phyloP scores from a whole-genome alignment of 495 filamentous ascomycete genomes.

The Hypoxylon fuscum region DNA sequence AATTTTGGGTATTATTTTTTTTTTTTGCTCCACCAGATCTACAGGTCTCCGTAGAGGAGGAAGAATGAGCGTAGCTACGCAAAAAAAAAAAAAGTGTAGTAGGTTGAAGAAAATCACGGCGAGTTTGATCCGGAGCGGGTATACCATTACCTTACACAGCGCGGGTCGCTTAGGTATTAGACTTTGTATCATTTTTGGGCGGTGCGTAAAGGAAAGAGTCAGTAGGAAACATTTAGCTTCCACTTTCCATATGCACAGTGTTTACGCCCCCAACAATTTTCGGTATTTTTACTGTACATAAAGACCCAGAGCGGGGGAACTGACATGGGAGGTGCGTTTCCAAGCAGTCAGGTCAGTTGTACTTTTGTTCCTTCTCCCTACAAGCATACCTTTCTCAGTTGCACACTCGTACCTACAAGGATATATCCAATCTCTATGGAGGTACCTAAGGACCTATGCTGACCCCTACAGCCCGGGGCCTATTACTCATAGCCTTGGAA shows the following conservation, averaged over 20 bases:
- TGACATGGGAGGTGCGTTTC: conserved; percentile 2
- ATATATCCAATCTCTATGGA: too few species aligned
- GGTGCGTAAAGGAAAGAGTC: conserved; percentile 36
- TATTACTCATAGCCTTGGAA: not conserved
- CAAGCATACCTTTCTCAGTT: not conserved
- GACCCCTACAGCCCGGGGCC: too few species aligned
- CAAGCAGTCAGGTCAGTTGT: too few species aligned
- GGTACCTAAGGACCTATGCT: too few species aligned
- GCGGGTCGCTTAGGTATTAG: conserved; percentile 25
- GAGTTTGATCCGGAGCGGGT: conserved; percentile 34
- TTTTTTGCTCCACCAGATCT: too few species aligned
- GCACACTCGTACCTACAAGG: too few species aligned
- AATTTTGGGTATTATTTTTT: conserved; percentile 5
- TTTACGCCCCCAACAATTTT: too few species aligned
- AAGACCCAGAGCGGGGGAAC: conserved; percentile 36
- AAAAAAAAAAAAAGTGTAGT: conserved; percentile 1
- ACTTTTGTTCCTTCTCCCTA: not conserved
- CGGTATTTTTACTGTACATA: not conserved
- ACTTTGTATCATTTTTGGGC: conserved; percentile 23
- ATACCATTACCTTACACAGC: conserved; percentile 22
- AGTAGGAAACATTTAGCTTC: conserved; percentile 1
- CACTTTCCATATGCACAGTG: conserved; percentile 3
- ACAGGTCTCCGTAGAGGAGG: conserved; percentile 10
- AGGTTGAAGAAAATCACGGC: conserved; percentile 13
- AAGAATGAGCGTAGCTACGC: not conserved